Evolutionary conservation across 2,329 filamentous ascomycete species (phyloP).

Genomic region (Penicillium verrucosum): DNA sequence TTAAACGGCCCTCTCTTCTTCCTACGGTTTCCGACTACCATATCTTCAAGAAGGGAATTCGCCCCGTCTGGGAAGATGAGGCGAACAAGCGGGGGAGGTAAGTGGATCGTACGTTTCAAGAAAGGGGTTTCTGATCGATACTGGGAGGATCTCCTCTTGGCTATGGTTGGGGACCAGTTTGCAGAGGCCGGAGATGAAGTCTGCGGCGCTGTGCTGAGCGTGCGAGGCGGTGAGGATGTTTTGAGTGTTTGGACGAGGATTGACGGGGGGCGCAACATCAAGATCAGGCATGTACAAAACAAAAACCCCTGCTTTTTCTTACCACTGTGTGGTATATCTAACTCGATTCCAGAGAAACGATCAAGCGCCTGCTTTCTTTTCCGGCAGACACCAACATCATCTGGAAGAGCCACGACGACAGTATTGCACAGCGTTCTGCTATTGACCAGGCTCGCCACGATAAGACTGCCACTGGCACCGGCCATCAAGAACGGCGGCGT

Average conservation of each 20-base stretch:
- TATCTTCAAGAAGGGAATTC: constrained; percentile 93
- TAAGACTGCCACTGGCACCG: constrained; percentile 54
- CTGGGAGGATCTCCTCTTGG: constrained; percentile 91
- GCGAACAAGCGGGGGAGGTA: constrained; percentile 91
- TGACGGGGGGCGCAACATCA: constrained; percentile 88
- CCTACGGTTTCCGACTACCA: constrained; percentile 96
- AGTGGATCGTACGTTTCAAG: constrained; percentile 95
- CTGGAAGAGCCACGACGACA: constrained; percentile 95
- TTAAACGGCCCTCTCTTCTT: constrained; percentile 82
- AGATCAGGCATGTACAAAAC: constrained; percentile 70
- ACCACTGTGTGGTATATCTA: constrained; percentile 15
- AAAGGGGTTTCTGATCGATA: constrained; percentile 96
- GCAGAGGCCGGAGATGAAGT: constrained; percentile 89
- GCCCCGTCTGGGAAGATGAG: constrained; percentile 97
- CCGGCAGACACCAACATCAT: constrained; percentile 85
- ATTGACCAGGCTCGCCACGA: constrained; percentile 91
- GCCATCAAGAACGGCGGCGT: constrained; percentile 43
- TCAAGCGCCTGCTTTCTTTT: constrained; percentile 84
- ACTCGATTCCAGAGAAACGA: constrained; percentile 67
- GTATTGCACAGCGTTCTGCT: constrained; percentile 84
- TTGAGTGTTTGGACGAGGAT: constrained; percentile 97
- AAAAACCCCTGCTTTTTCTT: background rate
- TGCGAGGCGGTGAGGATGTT: constrained; percentile 93
- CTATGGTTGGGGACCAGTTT: constrained; percentile 91
- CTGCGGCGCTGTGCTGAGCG: constrained; percentile 89